Base-by-base conservation (phyloP, 2,329 filamentous ascomycete genomes). In the Beauveria brongniartii region DNA sequence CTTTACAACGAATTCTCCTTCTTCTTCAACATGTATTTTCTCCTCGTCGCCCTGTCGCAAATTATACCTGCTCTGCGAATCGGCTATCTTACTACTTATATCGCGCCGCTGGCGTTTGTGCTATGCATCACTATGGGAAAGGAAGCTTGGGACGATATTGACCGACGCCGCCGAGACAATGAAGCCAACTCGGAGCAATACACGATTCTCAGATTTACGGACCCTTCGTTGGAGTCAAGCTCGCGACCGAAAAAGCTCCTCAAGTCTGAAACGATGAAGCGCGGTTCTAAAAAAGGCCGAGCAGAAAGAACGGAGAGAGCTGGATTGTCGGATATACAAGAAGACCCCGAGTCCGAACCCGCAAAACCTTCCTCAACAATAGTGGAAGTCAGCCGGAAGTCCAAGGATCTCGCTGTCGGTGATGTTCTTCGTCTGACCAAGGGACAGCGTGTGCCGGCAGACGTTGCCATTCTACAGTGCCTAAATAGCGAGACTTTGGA, bases 1-100 rank as follows among this genome's bases (percentile, higher is more conserved):
- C 80, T 99, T 24, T 99, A 97, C 76, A 97, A 97, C 76, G 94
- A 99, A 72, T 99, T 99, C 73, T 97, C 93, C 63, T 99, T 97
- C 79, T 99, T 99, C 77, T 96, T 99, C 81, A 99, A 99, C 81
- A 91, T 97, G 80, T 99, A 99, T 73, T 99, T 99, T 73, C 80
- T 99, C 61, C 85, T 97, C 28, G 94, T 99, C 55, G 95, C 94
- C 7, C 76, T 97, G 55, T 97, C 93, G 43, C 94, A 99, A 75
- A 87, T 91, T 48, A 92, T 99, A 69, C 92, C 92, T 4, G 84
- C 90, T 24, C 77, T 99, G 59, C 86, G 92, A 59, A 97, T 99
- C 66, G 94, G 94, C 61, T 97, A 97, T 73, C 82, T 99, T 63
- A 90, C 90, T 34, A 97, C 94, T 1, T 99, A 99, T 69, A 86